phyloP scores from a whole-genome alignment of 495 filamentous ascomycete species.

The Penicillium herquei region DNA sequence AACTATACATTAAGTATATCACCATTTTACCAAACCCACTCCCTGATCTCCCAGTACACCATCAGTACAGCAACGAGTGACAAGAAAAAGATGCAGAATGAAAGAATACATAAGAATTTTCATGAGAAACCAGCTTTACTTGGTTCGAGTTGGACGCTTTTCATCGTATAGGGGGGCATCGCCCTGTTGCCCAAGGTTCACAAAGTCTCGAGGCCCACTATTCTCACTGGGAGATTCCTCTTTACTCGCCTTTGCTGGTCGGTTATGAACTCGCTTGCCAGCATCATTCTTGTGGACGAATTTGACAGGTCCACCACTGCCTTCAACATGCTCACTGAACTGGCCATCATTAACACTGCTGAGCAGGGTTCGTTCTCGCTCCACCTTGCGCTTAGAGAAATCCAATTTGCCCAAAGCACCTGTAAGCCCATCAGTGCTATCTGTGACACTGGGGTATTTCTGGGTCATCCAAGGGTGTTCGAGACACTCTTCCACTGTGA shows the following conservation, averaged over 20 bases:
- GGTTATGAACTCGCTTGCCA: conserved; percentile 42
- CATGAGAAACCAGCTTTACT: conserved; percentile 2
- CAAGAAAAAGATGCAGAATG: neutral
- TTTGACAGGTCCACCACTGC: conserved; percentile 61
- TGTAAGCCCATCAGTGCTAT: conserved; percentile 92
- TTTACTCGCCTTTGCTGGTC: conserved; percentile 23
- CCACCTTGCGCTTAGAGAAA: conserved; percentile 75
- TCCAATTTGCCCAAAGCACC: conserved; percentile 78
- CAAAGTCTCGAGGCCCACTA: conserved; percentile 70
- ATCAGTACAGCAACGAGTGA: neutral
- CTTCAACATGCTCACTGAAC: conserved; percentile 59
- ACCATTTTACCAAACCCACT: neutral
- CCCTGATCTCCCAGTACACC: neutral
- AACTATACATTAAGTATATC: conserved; percentile 8
- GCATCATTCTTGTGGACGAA: conserved; percentile 74
- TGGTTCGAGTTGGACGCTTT: conserved; percentile 50
- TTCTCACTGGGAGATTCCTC: conserved; percentile 61
- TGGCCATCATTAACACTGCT: conserved; percentile 77
- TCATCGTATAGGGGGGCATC: conserved; percentile 74
- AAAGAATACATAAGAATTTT: neutral
- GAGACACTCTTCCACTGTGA: conserved; percentile 85
- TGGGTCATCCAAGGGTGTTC: conserved; percentile 85
- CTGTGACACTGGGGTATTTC: conserved; percentile 49
- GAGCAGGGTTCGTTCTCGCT: conserved; percentile 81
- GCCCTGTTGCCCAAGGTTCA: conserved; percentile 77